Evolutionary conservation across 768 basidiomycete genomes (phyloP).

Genomic region (Floccularia luteovirens): DNA sequence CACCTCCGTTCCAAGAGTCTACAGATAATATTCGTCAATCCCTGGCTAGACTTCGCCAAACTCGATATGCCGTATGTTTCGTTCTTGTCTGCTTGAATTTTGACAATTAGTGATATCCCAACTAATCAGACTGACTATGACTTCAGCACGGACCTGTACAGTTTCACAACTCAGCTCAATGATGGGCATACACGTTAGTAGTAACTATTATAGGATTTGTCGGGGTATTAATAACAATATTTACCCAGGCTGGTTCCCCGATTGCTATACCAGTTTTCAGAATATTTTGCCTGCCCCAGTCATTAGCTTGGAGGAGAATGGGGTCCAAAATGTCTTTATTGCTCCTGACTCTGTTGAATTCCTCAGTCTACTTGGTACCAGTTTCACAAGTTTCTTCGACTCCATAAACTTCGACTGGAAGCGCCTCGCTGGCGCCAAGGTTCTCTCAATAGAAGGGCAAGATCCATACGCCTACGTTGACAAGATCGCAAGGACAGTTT

Average conservation of each 20-base stretch:
- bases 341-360: conserved; percentile 49
- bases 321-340: conserved; percentile 39
- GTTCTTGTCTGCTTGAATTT: not conserved
- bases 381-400: conserved; percentile 39
- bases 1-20: conserved; percentile 47
- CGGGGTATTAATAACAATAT: not conserved
- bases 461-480: conserved; percentile 50
- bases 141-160: conserved; percentile 50
- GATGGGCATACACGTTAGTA: conserved; percentile 57
- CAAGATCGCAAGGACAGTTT: conserved; percentile 46
- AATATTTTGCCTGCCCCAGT: conserved; percentile 52
- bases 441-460: conserved; percentile 46
- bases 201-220: not conserved
- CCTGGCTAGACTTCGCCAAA: conserved; percentile 37
- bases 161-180: conserved; percentile 48
- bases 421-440: conserved; percentile 51
- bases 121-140: conserved; percentile 51
- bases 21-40: conserved; percentile 45
- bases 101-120: conserved; percentile 1
- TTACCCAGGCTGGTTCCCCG: conserved; percentile 44
- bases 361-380: conserved; percentile 33
- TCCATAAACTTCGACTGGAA: conserved; percentile 47
- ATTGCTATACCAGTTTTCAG: conserved; percentile 46
- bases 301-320: conserved; percentile 41
- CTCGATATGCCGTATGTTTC: conserved; percentile 33